Conservation (phyloP, 192 early-diverging fungal species). For the Radiomyces spectabilis region DNA sequence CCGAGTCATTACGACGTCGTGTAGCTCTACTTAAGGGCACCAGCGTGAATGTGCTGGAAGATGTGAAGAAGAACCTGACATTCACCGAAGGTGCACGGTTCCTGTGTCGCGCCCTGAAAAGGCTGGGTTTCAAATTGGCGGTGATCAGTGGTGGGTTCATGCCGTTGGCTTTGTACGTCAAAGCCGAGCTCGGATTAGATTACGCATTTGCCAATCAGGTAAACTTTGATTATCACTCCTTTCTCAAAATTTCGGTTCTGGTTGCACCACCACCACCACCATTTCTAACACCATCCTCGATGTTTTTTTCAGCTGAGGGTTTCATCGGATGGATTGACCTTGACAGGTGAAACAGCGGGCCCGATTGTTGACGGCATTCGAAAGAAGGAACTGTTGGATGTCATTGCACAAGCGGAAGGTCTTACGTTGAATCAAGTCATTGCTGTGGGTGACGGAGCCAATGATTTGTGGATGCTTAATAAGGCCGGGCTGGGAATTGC, state of each 20-base stretch:
- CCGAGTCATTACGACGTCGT: conserved; percentile 81
- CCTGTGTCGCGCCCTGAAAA: conserved; percentile 83
- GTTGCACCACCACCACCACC: no score
- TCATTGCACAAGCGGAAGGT: conserved; percentile 90
- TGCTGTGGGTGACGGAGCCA: conserved; percentile 97
- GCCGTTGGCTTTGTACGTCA: conserved; percentile 89
- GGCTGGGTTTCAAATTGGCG: conserved; percentile 89
- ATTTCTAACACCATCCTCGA: no score
- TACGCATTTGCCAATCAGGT: conserved; percentile 97
- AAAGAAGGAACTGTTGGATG: conserved; percentile 92
- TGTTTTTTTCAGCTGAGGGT: conserved; percentile 64
- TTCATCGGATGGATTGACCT: conserved; percentile 67
- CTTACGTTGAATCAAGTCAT: conserved; percentile 87
- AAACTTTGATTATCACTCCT: no score
- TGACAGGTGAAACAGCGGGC: conserved; percentile 87
- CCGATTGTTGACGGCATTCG: conserved; percentile 86
- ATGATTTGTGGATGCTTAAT: conserved; percentile 92
- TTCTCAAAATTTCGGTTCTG: no score
- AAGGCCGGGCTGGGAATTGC: conserved; percentile 94
- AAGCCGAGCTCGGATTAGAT: conserved; percentile 83
- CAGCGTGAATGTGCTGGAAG: conserved; percentile 70
- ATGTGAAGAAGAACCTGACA: conserved; percentile 62
- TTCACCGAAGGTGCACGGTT: conserved; percentile 92
- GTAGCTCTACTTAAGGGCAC: conserved; percentile 86
- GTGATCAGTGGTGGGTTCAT: conserved; percentile 96